Evolutionary conservation across 495 filamentous ascomycete species (phyloP).

Genomic region (Lentithecium fluviatile): DNA sequence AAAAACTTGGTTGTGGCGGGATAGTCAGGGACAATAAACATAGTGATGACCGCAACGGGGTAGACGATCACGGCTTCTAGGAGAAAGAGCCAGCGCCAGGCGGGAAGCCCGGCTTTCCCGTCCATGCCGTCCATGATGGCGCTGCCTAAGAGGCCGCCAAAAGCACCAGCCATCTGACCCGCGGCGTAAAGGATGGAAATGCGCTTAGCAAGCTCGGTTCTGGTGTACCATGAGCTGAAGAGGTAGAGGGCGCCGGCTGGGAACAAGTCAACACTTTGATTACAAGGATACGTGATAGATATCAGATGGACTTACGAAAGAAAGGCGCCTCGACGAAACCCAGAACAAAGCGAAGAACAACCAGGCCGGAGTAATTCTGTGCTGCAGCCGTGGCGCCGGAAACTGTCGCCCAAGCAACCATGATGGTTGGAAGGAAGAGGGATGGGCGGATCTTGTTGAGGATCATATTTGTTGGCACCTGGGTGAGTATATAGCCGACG

Average conservation of each 20-base stretch:
- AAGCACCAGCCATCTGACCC: conserved; percentile 61
- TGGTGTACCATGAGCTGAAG: conserved; percentile 59
- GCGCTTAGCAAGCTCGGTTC: conserved; percentile 50
- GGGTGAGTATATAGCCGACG: conserved; percentile 21
- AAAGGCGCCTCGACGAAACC: conserved; percentile 51
- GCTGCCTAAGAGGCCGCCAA: conserved; percentile 63
- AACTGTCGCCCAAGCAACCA: conserved; percentile 73
- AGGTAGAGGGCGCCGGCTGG: conserved; percentile 49
- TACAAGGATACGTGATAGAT: no score
- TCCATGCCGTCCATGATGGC: conserved; percentile 52
- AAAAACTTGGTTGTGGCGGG: not conserved
- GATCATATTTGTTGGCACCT: conserved; percentile 27
- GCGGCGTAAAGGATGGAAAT: conserved; percentile 65
- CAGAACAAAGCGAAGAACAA: conserved; percentile 68
- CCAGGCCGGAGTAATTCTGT: conserved; percentile 58
- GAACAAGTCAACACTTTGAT: not conserved
- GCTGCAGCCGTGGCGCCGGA: conserved; percentile 61
- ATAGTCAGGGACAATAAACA: not conserved
- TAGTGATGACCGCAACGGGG: not conserved
- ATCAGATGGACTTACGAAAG: no score
- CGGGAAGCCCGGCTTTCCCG: conserved; percentile 46
- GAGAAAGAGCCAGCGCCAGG: conserved; percentile 24
- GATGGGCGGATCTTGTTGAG: conserved; percentile 51
- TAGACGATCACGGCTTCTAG: not conserved
- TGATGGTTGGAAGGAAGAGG: conserved; percentile 62